phyloP scores from a whole-genome alignment of 2,329 filamentous ascomycete species.

The Zarea fungicola region DNA sequence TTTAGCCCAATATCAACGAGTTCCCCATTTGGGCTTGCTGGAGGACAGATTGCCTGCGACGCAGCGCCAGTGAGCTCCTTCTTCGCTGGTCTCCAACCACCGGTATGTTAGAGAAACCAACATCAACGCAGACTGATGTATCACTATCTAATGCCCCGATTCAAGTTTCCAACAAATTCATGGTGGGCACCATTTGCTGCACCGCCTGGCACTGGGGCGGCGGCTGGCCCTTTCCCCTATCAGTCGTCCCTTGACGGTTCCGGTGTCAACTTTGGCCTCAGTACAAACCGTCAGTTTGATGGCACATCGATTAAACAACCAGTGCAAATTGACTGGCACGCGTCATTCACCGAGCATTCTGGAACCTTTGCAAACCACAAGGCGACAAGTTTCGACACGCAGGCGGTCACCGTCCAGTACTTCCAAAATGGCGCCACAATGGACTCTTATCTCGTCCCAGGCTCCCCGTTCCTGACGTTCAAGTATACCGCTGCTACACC shows the following conservation, averaged over 20 bases:
- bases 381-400: slow-evolving; percentile 20
- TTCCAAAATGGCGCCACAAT: slow-evolving; percentile 18
- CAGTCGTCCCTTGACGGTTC: slow-evolving; percentile 19
- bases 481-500: slow-evolving; percentile 18
- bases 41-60: slow-evolving; percentile 15
- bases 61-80: slow-evolving; percentile 18
- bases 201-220: slow-evolving; percentile 18
- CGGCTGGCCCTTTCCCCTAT: slow-evolving; percentile 21
- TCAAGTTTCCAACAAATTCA: slow-evolving; percentile 20
- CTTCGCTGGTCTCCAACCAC: slow-evolving; percentile 20
- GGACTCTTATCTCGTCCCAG: slow-evolving; percentile 19
- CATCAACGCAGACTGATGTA: not conserved
- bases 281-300: slow-evolving; percentile 19
- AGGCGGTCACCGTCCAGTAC: slow-evolving; percentile 20
- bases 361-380: slow-evolving; percentile 21
- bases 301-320: slow-evolving; percentile 21
- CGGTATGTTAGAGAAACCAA: slow-evolving; percentile 14
- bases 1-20: slow-evolving; percentile 19
- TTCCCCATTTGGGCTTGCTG: slow-evolving; percentile 17
- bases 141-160: not conserved
- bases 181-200: slow-evolving; percentile 22
- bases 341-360: slow-evolving; percentile 19
- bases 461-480: slow-evolving; percentile 21
- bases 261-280: slow-evolving; percentile 20
- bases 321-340: slow-evolving; percentile 20